Base-by-base conservation (phyloP, 2,329 filamentous ascomycete species). In the Fusarium nurragi region DNA sequence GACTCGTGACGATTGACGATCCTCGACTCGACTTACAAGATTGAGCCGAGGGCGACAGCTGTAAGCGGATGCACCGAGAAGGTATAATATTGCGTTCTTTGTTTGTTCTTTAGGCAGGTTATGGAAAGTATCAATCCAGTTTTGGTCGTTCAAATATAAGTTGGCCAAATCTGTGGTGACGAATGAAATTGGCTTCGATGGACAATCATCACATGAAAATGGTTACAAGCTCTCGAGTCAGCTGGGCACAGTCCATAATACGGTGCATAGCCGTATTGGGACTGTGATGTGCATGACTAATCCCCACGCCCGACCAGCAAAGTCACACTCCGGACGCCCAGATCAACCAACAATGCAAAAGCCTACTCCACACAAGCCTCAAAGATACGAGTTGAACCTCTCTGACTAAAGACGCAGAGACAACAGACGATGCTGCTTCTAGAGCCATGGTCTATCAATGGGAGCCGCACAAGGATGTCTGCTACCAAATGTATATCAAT, bases 401-500 rank as follows among this genome's bases (percentile, higher is more conserved):
- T 70, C 52, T 39, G 56, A 71, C 69, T 62, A 71, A 71, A 71
- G 64, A 71, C 68, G 68, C 67, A 70, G 30, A 34, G 43, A 32
- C 30, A 51, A 28, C 26, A 56, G 60, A 63, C 23, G 28, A 51
- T 65, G 60, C 60, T 21, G 45, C 36, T 37, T 51, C 51, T 47
- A 52, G 55, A 59, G 77, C 43, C 66, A 83, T 82, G 81, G 79
- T 78, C 19, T 83, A 82, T 72, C 74, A 80, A 58, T 83, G 81
- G 81, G 78, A 79, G n/a, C 66, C 69, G 14, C 75, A 83, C 65
- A 76, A 75, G 69, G 75, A 80, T 50, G 77, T 72, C 70, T 80
- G 79, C 69, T 76, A 76, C 37, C 85, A 86, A 67, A 85, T 95
- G 72, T 95, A 93, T 71, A 91, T 94, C 68, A 86, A 88, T 58